Evolutionary conservation across 2,329 filamentous ascomycete species (phyloP).

Genomic region (Hypoxylon sp.): DNA sequence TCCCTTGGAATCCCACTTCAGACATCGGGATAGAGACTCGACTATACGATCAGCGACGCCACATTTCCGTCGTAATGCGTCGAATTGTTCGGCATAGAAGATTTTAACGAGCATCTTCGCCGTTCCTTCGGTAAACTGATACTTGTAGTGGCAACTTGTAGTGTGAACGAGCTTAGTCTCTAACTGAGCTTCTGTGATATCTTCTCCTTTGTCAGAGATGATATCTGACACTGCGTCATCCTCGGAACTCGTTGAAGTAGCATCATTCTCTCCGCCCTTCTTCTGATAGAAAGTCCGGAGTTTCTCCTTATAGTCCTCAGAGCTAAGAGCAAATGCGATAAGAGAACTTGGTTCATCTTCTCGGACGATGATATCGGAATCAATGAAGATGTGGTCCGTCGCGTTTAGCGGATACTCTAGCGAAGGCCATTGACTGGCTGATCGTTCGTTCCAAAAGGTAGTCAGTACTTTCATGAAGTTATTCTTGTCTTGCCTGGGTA

Average conservation of each 20-base stretch:
- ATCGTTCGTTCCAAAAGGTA: conserved; percentile 98
- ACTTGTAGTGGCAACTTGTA: conserved; percentile 94
- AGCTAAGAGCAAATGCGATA: conserved; percentile 91
- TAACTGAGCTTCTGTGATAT: conserved; percentile 73
- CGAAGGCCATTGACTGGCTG: conserved; percentile 91
- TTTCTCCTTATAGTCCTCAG: conserved; percentile 87
- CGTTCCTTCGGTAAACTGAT: conserved; percentile 93
- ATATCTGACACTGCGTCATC: conserved; percentile 51
- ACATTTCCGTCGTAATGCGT: conserved; percentile 92
- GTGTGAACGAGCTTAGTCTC: conserved; percentile 87
- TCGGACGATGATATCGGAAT: conserved; percentile 95
- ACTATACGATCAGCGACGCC: conserved; percentile 94
- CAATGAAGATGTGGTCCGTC: conserved; percentile 94
- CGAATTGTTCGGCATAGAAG: conserved; percentile 98
- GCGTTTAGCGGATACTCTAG: conserved; percentile 91
- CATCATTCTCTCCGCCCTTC: conserved; percentile 41
- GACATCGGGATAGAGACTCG: conserved; percentile 92
- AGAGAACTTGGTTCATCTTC: conserved; percentile 98
- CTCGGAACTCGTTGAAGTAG: conserved; percentile 48
- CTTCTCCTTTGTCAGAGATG: conserved; percentile 49
- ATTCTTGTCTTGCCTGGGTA: conserved; percentile 92
- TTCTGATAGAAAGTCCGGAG: conserved; percentile 63
- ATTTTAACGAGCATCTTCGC: conserved; percentile 98
- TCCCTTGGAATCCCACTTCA: conserved; percentile 98
- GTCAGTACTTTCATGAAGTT: conserved; percentile 95